Evolutionary conservation across 768 basidiomycete genomes (phyloP).

Genomic region (Boletus reticulatus): DNA sequence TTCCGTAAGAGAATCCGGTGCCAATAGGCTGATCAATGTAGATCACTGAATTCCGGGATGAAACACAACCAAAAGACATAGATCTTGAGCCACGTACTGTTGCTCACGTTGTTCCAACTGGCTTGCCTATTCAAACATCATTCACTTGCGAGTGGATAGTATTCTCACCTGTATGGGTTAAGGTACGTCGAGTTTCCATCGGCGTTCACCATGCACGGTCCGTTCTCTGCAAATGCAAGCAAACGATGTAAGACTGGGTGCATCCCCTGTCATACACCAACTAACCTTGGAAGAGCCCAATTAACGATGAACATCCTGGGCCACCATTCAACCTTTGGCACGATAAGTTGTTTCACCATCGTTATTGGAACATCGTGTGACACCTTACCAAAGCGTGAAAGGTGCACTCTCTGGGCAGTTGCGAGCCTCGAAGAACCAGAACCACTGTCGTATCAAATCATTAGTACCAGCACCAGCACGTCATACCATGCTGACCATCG

Average conservation of each 20-base stretch:
- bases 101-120: constrained; percentile 69
- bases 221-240: constrained; percentile 47
- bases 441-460: constrained; percentile 45
- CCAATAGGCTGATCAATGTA: constrained; percentile 72
- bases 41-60: constrained; percentile 44
- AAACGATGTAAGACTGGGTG: not conserved
- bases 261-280: not conserved
- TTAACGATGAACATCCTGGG: constrained; percentile 62
- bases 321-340: constrained; percentile 53
- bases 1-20: constrained; percentile 62
- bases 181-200: constrained; percentile 50
- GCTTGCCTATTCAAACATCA: not conserved
- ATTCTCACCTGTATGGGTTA: constrained; percentile 56
- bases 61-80: not conserved
- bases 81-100: constrained; percentile 41
- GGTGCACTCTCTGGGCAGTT: constrained; percentile 58
- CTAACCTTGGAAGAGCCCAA: constrained; percentile 62
- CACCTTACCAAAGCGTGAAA: constrained; percentile 57
- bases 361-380: not conserved
- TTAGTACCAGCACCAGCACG: not conserved
- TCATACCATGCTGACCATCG: constrained; percentile 42
- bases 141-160: not conserved
- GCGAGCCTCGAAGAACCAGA: constrained; percentile 73
- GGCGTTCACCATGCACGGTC: constrained; percentile 60
- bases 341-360: not conserved